phyloP scores from a whole-genome alignment of 2,329 filamentous ascomycete genomes.

The Lasiodiplodia theobromae region DNA sequence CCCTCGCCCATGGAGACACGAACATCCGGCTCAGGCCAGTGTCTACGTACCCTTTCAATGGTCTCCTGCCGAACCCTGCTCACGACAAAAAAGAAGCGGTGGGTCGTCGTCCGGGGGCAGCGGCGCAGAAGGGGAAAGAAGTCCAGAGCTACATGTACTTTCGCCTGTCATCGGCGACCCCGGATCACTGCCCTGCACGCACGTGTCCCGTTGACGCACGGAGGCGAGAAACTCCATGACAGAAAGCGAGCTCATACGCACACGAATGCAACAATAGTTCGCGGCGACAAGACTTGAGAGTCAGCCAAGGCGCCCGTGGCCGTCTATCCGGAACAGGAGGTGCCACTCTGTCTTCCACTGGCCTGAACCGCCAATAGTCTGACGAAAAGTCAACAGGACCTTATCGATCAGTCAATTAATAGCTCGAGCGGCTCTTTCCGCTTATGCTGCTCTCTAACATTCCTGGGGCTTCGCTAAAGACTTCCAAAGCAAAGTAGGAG shows the following conservation, averaged over 20 bases:
- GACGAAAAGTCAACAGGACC: not conserved
- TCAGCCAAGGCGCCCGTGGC: too few species aligned
- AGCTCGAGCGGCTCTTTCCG: too few species aligned
- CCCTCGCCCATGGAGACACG: conserved; percentile 1
- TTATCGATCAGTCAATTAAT: not conserved
- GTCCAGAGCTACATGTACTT: not conserved
- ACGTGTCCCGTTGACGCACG: not conserved
- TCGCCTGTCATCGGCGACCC: not conserved
- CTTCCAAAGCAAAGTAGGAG: too few species aligned
- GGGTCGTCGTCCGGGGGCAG: not conserved
- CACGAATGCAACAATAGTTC: not conserved
- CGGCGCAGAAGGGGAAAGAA: not conserved
- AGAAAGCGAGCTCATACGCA: not conserved
- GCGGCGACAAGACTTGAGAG: too few species aligned
- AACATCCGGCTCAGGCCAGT: not conserved
- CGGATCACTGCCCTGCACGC: not conserved
- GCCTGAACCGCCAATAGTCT: not conserved
- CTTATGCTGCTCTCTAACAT: too few species aligned
- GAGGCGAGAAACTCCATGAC: not conserved
- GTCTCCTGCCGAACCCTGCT: not conserved
- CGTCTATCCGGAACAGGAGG: too few species aligned
- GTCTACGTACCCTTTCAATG: not conserved
- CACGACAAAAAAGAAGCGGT: not conserved
- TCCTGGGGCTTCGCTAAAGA: too few species aligned
- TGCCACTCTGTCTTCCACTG: too few species aligned